Conservation (phyloP, 768 basidiomycete genomes). For the Naematelia encephala region DNA sequence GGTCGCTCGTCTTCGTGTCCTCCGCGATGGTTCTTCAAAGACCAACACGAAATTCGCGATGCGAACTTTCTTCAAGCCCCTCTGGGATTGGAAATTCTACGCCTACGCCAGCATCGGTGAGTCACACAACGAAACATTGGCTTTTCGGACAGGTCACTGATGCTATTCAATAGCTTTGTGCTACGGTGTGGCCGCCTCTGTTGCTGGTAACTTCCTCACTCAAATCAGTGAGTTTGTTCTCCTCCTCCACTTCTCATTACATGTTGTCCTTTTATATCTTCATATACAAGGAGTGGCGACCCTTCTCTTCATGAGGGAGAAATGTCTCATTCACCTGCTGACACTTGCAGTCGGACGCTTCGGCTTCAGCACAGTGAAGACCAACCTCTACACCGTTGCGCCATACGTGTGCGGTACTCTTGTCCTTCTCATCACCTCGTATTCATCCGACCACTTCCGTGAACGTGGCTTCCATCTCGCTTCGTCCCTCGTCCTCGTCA, state of each 20-base stretch:
- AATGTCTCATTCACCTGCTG: too few relatives aligned
- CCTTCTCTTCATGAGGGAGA: too few relatives aligned
- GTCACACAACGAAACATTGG: slow-evolving; percentile 16
- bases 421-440: slow-evolving; percentile 56
- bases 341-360: slow-evolving; percentile 52
- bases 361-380: slow-evolving; percentile 57
- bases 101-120: slow-evolving; percentile 22
- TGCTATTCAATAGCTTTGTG: slow-evolving; percentile 8
- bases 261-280: background rate
- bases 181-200: slow-evolving; percentile 49
- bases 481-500: slow-evolving; percentile 15
- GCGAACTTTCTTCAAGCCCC: slow-evolving; percentile 23
- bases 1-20: slow-evolving; percentile 49
- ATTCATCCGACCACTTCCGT: slow-evolving; percentile 58
- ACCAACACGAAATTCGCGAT: slow-evolving; percentile 51
- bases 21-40: slow-evolving; percentile 56
- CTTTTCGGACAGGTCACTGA: background rate
- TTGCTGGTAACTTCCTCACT: slow-evolving; percentile 59
- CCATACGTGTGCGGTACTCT: slow-evolving; percentile 57
- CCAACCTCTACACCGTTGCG: slow-evolving; percentile 60
- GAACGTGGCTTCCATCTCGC: slow-evolving; percentile 18
- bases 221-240: slow-evolving; percentile 47
- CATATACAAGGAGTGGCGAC: too few relatives aligned
- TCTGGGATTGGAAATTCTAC: slow-evolving; percentile 25
- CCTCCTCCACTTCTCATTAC: background rate